Evolutionary conservation across 768 basidiomycete species (phyloP).

Genomic region (Boletus insuetus): DNA sequence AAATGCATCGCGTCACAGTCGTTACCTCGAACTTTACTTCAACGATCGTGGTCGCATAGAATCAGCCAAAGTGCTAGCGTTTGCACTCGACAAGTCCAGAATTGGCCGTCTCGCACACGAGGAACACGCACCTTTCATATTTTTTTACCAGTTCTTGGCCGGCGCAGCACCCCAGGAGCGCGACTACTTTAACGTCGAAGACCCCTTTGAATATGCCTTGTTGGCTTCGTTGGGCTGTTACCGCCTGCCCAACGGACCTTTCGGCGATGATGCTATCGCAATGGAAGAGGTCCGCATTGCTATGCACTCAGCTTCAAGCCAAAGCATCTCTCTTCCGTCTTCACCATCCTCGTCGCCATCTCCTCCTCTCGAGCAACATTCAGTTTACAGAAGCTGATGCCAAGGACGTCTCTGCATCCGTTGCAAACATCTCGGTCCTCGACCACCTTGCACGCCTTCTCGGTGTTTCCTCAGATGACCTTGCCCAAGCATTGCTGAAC

Average conservation of each 20-base stretch:
- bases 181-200: conserved; percentile 72
- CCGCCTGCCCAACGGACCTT: conserved; percentile 81
- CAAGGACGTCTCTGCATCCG: conserved; percentile 60
- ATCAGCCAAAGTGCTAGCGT: conserved; percentile 77
- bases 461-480: conserved; percentile 78
- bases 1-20: conserved; percentile 80
- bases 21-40: conserved; percentile 86
- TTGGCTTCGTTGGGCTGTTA: conserved; percentile 83
- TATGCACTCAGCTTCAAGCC: conserved; percentile 87
- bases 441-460: conserved; percentile 71
- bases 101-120: conserved; percentile 71
- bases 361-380: conserved; percentile 79
- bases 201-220: conserved; percentile 80
- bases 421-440: conserved; percentile 48
- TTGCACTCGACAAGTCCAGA: conserved; percentile 86
- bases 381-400: conserved; percentile 73
- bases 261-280: conserved; percentile 81
- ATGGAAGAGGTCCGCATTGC: conserved; percentile 81
- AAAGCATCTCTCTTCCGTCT: conserved; percentile 82
- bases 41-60: conserved; percentile 71
- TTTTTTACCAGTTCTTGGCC: conserved; percentile 85
- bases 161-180: conserved; percentile 81
- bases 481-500: conserved; percentile 75
- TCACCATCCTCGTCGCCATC: conserved; percentile 75
- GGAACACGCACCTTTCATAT: conserved; percentile 87